A percentile compares a stretch with the other conserved stretches of the same genome.
Conservation (phyloP, 225 moss, liverwort and hornwort genomes). For the Sphagnum tenellum region DNA sequence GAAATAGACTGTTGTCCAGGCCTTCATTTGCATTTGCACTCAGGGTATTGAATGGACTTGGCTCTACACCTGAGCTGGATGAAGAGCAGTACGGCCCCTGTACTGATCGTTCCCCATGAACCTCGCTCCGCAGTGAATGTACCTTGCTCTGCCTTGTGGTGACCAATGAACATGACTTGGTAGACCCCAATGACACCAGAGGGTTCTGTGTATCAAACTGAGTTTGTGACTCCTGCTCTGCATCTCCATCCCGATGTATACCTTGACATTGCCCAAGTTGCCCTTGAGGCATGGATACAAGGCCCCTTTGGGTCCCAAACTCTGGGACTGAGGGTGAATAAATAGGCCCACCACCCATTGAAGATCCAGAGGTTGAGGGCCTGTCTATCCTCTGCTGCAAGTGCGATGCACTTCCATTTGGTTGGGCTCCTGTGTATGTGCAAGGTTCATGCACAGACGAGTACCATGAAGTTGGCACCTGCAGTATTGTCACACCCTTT, state of each 20-base stretch:
- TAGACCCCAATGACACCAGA: conserved; percentile 2
- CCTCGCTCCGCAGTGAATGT: conserved; percentile 17
- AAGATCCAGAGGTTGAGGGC: conserved; percentile 2
- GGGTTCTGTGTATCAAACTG: conserved; percentile 19
- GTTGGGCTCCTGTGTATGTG: conserved; percentile 28
- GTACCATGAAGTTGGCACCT: conserved; percentile 36
- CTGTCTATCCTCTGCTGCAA: conserved; percentile 19
- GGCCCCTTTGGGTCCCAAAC: conserved; percentile 22
- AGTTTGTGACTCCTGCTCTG: conserved; percentile 32
- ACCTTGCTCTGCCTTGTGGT: conserved; percentile 16
- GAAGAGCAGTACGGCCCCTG: conserved; percentile 9
- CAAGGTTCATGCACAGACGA: conserved; percentile 24
- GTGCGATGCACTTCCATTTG: conserved; percentile 27
- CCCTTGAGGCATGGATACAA: conserved; percentile 9
- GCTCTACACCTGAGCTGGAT: conserved; percentile 18
- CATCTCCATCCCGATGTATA: conserved; percentile 17
- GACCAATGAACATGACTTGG: conserved; percentile 2
- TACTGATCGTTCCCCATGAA: conserved; percentile 16
- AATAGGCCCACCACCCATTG: conserved; percentile 8
- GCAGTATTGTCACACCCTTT: conserved; percentile 14
- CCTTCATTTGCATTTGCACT: conserved; percentile 18
- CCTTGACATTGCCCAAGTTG: conserved; percentile 33
- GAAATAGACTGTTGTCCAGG: conserved; percentile 27
- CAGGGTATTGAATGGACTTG: conserved; percentile 9
- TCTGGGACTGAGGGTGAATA: conserved; percentile 21